Base-by-base conservation (phyloP, 192 early-diverging fungal genomes). In the Cetraspora pellucida region DNA sequence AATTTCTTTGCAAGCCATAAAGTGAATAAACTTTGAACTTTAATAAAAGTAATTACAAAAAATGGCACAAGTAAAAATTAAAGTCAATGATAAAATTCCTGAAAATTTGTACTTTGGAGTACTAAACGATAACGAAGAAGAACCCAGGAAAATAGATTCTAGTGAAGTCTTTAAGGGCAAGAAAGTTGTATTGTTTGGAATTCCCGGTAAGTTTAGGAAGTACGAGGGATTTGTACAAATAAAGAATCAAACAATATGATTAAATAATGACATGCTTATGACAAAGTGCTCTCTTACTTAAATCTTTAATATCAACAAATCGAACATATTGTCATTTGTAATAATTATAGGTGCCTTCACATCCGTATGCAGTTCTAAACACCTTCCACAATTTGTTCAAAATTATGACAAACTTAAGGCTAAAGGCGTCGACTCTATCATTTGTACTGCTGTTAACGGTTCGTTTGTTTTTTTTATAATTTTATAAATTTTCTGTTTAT, bases 371-470 rank as follows among this genome's bases (percentile, higher is more conserved):
- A 78, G 66, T 23, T 50, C 77, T 5, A 78, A 78, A 25, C 69
- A 78, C 58, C 23, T 78, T 27, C 77, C 77, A 17, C 23, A 78
- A 37, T 78, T 50, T 31, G n/a, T 72, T 64, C 10, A 57, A 28
- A 25, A 46, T n/a, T 61, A 37, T 10, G 54, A 72, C 0, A 44
- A 61, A 25, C 72, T 78, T 2, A 72, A 78, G 23, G 27, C 13
- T 2, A 78, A 78, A 57, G 70, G 67, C n/a, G 43, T 78, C 44
- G 77, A 78, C 23, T 45, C 3, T 7, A 46, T 78, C 16, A 69
- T 55, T 13, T 78, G 77, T 23, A 71, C 50, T 45, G 77, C 77
- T 2, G 70, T 78, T 6, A 78, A 78, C 19, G 77, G 77, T 73
- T 25, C 17, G 73, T 3, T 14, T 45, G 17, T 59, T 13, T 25